Percentiles rank a stretch among this genome's conserved stretches.
Conservation (phyloP, 345 rosid species). For the Arabidopsis arenosa region DNA sequence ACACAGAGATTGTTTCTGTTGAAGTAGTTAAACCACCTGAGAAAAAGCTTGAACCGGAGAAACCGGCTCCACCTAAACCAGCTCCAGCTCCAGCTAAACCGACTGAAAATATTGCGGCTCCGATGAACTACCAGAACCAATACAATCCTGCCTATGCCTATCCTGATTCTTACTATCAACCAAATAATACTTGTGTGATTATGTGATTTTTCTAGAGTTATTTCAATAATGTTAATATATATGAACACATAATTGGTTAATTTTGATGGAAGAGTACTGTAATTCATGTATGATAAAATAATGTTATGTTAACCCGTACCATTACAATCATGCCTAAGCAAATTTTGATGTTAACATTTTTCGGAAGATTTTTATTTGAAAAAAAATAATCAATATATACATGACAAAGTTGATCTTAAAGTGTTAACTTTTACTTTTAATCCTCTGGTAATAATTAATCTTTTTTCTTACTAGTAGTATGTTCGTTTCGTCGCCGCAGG, state of each 20-base stretch:
- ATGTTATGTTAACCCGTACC: too few relatives aligned
- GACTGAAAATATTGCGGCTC: not conserved
- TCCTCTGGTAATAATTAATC: not conserved
- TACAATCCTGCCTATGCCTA: slow-evolving; percentile 8
- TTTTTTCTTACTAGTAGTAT: not conserved
- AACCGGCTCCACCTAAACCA: slow-evolving; percentile 23
- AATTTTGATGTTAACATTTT: not conserved
- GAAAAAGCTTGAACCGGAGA: slow-evolving; percentile 56
- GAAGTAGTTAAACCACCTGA: slow-evolving; percentile 66
- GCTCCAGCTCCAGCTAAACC: slow-evolving; percentile 17
- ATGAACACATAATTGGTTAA: not conserved
- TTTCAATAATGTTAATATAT: not conserved
- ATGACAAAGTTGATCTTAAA: not conserved
- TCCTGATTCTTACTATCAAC: slow-evolving; percentile 21
- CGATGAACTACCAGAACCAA: slow-evolving; percentile 8
- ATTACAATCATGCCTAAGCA: too few relatives aligned
- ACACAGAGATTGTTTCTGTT: slow-evolving; percentile 55
- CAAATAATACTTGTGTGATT: slow-evolving; percentile 36
- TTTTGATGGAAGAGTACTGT: slow-evolving; percentile 9
- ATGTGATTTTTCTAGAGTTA: slow-evolving; percentile 16
- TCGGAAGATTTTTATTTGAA: not conserved
- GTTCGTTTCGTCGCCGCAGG: too few relatives aligned
- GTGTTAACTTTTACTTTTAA: not conserved
- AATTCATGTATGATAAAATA: too few relatives aligned
- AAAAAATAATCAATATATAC: not conserved